Percentiles rank a stretch among this genome's conserved stretches.
phyloP scores from a whole-genome alignment of 352 stramenopile genomes.

The Phytopythium cucurbitacearum region DNA sequence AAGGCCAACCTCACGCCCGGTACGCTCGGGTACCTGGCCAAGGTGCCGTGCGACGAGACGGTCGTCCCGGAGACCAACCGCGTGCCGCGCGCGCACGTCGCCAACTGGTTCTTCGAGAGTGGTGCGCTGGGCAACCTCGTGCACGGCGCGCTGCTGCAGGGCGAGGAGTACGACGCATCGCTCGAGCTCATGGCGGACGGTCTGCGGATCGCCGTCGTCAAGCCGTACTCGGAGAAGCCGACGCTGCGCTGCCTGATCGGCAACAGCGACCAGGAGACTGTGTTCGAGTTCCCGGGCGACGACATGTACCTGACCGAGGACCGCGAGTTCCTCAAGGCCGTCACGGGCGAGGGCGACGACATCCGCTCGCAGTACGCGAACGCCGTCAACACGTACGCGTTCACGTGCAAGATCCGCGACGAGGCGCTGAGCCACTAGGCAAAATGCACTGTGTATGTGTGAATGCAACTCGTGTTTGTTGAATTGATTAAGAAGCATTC shows the following conservation, averaged over 20 bases:
- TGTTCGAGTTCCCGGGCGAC: conserved; percentile 27
- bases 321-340: conserved; percentile 26
- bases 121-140: conserved; percentile 27
- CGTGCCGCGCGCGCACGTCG: conserved; percentile 26
- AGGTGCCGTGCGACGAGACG: conserved; percentile 26
- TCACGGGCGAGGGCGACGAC: conserved; percentile 14
- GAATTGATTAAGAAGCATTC: too few species aligned
- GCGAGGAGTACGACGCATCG: conserved; percentile 24
- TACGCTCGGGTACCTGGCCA: conserved; percentile 24
- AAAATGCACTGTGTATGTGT: background rate
- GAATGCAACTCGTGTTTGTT: too few species aligned
- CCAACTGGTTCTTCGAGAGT: conserved; percentile 33
- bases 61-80: conserved; percentile 18
- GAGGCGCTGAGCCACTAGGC: conserved; percentile 22
- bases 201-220: conserved; percentile 26
- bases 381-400: conserved; percentile 30
- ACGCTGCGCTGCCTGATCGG: conserved; percentile 24
- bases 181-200: conserved; percentile 33
- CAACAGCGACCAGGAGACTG: conserved; percentile 23
- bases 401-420: conserved; percentile 40
- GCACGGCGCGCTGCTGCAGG: conserved; percentile 28
- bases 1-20: conserved; percentile 31
- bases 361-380: conserved; percentile 26
- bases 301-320: conserved; percentile 42
- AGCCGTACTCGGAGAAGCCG: conserved; percentile 33